phyloP scores from a whole-genome alignment of 2,329 filamentous ascomycete species.

The Fusarium abutilonis region DNA sequence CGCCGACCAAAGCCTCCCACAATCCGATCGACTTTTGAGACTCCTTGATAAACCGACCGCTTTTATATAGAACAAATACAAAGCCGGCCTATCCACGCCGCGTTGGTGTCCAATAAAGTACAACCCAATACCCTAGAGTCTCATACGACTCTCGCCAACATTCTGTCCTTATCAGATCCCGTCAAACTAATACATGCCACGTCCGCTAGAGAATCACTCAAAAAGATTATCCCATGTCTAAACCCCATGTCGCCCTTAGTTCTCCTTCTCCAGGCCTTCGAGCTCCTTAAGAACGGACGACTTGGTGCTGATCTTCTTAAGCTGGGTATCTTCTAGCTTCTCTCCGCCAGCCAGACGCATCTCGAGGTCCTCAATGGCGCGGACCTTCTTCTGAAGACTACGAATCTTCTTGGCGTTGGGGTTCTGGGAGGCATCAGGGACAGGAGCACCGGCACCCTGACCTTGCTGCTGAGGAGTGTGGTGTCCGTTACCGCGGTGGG shows the following conservation, averaged over 20 bases:
- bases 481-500: conserved; percentile 50
- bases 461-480: conserved; percentile 39
- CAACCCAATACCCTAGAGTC: conserved; percentile 25
- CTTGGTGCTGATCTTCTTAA: conserved; percentile 98
- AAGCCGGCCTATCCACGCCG: conserved; percentile 28
- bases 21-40: conserved; percentile 33
- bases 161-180: conserved; percentile 16
- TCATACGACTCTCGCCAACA: conserved; percentile 19
- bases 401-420: conserved; percentile 95
- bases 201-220: conserved; percentile 8
- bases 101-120: conserved; percentile 36
- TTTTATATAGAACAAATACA: conserved; percentile 18
- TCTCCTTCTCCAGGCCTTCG: conserved; percentile 60
- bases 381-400: conserved; percentile 94
- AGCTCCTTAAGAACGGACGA: conserved; percentile 84
- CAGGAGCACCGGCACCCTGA: conserved; percentile 58
- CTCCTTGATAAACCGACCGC: conserved; percentile 15
- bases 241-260: conserved; percentile 20
- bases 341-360: conserved; percentile 94
- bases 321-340: conserved; percentile 97
- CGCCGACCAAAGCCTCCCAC: conserved; percentile 25
- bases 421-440: conserved; percentile 61
- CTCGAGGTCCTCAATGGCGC: conserved; percentile 97
- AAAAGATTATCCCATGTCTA: conserved; percentile 11
- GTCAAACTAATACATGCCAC: conserved; percentile 13